Base-by-base conservation (phyloP, 495 filamentous ascomycete species). In the Penicillium mononematosum region DNA sequence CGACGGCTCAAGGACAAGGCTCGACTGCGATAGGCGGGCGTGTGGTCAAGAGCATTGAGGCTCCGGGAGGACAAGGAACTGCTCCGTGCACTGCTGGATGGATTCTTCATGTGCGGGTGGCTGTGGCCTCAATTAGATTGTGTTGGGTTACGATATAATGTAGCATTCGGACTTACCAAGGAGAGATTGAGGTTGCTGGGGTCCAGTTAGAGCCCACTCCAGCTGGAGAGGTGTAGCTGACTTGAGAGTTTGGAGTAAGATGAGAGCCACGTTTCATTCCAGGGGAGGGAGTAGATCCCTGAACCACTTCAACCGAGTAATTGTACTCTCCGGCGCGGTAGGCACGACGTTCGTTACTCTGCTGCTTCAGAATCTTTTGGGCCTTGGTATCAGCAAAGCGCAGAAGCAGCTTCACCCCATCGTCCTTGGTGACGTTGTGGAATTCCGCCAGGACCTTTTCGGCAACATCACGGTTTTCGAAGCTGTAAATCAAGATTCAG, bases 321-420 rank as follows among this genome's bases (percentile, higher is more conserved):
- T 96, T 96, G 70, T 97, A 98, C 75, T 98, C 95, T 43, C 93
- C 91, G 32, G 92, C 88, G 54, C 94, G 90, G 75, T 92, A 96
- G 63, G 93, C 88, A 53, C 94, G 90, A 59, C 90, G 89, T 71
- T 93, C 89, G 25, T 92, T 91, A 20, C 92, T 97, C 65, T 94
- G 87, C 38, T 91, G 87, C 79, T 99, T 99, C 50, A 99, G 82
- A 65, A 90, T 80, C 79, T 98, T 99, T 73, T 99, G 94, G 52
- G 90, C 88, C 39, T 92, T 88, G 29, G 95, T 98, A 69, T 99
- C 94, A 50, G 94, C 93, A 69, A 94, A 98, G 50, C 94, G 93
- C 62, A 99, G 88, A 73, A 97, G 90, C 67, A 99, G 83, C 53
- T 88, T 82, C 36, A 91, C 82, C 31, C 82, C 82, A 63, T 92